Conservation (phyloP, 805 yeast species). For the Clavispora vitiphila region DNA sequence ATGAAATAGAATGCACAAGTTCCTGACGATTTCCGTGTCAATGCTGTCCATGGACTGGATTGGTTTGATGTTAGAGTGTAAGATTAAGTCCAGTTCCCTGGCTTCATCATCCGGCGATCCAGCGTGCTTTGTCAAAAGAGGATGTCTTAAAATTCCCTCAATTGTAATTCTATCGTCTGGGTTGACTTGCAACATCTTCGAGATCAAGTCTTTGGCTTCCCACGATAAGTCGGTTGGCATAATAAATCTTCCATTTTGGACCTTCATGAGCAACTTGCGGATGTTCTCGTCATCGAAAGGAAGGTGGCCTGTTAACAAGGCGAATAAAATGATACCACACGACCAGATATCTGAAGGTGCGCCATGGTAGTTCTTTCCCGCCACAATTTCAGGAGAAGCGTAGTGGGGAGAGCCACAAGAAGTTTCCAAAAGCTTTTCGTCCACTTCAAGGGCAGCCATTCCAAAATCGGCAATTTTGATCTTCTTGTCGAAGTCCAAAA, state of each 20-base stretch:
- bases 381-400: conserved; percentile 96
- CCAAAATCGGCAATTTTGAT: conserved; percentile 98
- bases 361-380: conserved; percentile 93
- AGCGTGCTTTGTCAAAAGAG: conserved; percentile 66
- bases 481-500: conserved; percentile 76
- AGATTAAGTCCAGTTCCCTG: conserved; percentile 4
- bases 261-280: conserved; percentile 79
- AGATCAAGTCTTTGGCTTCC: conserved; percentile 84
- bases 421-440: conserved; percentile 79
- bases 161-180: conserved; percentile 79
- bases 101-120: conserved; percentile 31
- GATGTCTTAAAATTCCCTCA: conserved; percentile 72
- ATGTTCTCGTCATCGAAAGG: conserved; percentile 98
- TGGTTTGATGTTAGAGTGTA: conserved; percentile 25
- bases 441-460: conserved; percentile 94
- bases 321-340: conserved; percentile 92
- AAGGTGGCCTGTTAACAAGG: conserved; percentile 86
- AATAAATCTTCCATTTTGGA: conserved; percentile 80
- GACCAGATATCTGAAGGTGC: conserved; percentile 98
- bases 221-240: conserved; percentile 76
- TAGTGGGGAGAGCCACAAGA: conserved; percentile 98
- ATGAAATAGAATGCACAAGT: conserved; percentile 75
- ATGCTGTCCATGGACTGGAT: conserved; percentile 43
- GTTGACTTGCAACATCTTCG: conserved; percentile 74
- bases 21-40: conserved; percentile 70